Base-by-base conservation (phyloP, 352 stramenopile species). In the Pythium graminicola region DNA sequence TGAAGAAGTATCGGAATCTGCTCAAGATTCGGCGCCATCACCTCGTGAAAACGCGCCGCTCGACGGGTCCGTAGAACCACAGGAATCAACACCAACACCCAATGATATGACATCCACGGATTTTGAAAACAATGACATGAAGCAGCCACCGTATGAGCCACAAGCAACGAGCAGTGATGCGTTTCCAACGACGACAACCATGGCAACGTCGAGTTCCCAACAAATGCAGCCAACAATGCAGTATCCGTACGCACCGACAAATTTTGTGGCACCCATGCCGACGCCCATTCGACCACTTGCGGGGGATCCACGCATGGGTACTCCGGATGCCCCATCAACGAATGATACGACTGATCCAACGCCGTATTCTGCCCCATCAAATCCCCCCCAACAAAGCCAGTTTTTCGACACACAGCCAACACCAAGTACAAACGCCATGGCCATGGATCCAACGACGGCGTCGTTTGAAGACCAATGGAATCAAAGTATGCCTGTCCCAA, bases 221-320 rank as follows among this genome's bases (percentile, higher is more conserved):
- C 45, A 14, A 27, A 40, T 13, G 28, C 22, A 26, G 19, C 59
- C 51, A 13, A 20, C 7, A 36, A 67, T 73, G 57, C 71, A 83
- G 56, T 84, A 83, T 35, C 65, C 75, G 23, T 86, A 81, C 33
- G 69, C 73, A 14, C 67, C 78, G 10, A 73, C 75, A 5, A 79
- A 79, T 17, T 88, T 87, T 57, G 50, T 89, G 22, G 70, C 78
- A n/a, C 63, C 76, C 5, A 67, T 69, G 23, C 81, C 78, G 11
- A 91, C 81, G 26, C 81, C 81, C 9, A 91, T 91, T 60, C 81
- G 81, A 4, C 81, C 81, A 16, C 45, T 91, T 20, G 54, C 75
- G 28, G 78, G 76, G 23, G 81, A 91, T 48, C 81, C 81, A 32
- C 77, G 81, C 44, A 56, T 69, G 44, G 20, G n/a, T n/a, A n/a